A percentile compares a stretch with the other conserved stretches of the same genome.
Evolutionary conservation across 768 basidiomycete genomes (phyloP).

Genomic region (Calvatia gigantea): DNA sequence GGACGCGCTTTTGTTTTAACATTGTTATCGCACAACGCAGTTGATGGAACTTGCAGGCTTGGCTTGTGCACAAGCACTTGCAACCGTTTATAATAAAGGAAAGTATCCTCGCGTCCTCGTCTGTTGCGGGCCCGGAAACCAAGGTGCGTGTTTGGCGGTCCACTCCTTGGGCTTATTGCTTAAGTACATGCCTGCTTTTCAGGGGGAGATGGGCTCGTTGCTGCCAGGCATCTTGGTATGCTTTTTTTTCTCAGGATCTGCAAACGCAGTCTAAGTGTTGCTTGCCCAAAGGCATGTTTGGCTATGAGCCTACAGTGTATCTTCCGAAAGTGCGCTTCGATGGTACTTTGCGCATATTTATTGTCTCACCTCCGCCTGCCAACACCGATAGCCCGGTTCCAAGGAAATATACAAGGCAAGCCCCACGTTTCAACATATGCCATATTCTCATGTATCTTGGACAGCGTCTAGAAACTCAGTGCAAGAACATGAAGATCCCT

Average conservation of each 20-base stretch:
- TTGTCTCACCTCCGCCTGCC: too few relatives aligned
- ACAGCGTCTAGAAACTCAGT: constrained; percentile 81
- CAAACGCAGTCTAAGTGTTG: not conserved
- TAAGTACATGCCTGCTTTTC: not conserved
- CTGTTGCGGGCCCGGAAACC: constrained; percentile 96
- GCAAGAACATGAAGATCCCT: constrained; percentile 82
- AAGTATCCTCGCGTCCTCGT: constrained; percentile 80
- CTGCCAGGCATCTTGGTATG: constrained; percentile 88
- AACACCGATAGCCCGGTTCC: constrained; percentile 66
- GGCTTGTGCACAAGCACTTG: constrained; percentile 86
- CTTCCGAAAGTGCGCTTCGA: constrained; percentile 78
- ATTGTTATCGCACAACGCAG: constrained; percentile 35
- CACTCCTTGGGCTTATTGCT: not conserved
- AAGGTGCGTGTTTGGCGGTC: constrained; percentile 42
- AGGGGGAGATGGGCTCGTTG: constrained; percentile 95
- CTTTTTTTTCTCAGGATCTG: not conserved
- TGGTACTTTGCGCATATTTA: not conserved
- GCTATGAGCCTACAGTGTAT: constrained; percentile 85
- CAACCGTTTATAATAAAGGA: constrained; percentile 68
- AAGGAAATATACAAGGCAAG: constrained; percentile 89
- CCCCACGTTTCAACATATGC: not conserved
- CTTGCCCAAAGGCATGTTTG: constrained; percentile 82
- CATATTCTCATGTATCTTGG: not conserved
- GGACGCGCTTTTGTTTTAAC: not conserved
- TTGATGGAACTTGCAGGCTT: constrained; percentile 96